Percentiles rank a stretch among this genome's conserved stretches.
These are phyloP conservation scores for Chrysanthemum lavandulifolium DNA, from an alignment of 129 eudicot genomes.

Conservation along the genomic window DNA sequence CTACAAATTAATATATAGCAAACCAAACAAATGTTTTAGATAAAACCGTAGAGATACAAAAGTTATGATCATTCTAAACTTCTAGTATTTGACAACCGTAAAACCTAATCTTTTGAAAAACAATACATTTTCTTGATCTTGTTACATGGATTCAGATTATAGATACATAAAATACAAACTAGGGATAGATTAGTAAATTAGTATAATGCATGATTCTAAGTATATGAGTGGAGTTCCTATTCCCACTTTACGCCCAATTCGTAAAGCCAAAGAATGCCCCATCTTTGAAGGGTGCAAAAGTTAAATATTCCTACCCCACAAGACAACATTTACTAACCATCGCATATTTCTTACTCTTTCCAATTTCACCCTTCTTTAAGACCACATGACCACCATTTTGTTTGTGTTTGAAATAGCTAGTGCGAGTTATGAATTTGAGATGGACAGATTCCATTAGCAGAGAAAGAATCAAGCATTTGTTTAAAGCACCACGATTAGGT, in stretches of 20 bases:
- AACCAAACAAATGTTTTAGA: too few relatives aligned
- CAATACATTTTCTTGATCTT: neutral
- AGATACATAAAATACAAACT: neutral
- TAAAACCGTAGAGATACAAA: too few relatives aligned
- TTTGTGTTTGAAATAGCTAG: slow-evolving; percentile 9
- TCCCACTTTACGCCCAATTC: slow-evolving; percentile 51
- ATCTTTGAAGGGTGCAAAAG: slow-evolving; percentile 51
- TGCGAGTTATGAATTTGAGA: slow-evolving; percentile 30
- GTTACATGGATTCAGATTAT: neutral
- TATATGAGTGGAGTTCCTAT: slow-evolving; percentile 58
- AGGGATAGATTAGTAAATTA: slow-evolving; percentile 10
- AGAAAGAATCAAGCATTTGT: slow-evolving; percentile 23
- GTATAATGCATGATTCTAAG: slow-evolving; percentile 23
- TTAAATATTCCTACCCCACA: slow-evolving; percentile 63
- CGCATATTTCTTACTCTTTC: slow-evolving; percentile 27
- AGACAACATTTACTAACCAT: slow-evolving; percentile 64
- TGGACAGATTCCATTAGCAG: slow-evolving; percentile 23
- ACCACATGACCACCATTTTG: slow-evolving; percentile 43
- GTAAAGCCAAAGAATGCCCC: slow-evolving; percentile 41
- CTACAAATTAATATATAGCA: too few relatives aligned
- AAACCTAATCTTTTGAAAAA: too few relatives aligned
- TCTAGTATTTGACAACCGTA: too few relatives aligned
- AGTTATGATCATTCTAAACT: too few relatives aligned
- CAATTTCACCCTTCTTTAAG: slow-evolving; percentile 55
- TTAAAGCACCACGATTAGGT: slow-evolving; percentile 4